A percentile compares a stretch with the other conserved stretches of the same genome.
Evolutionary conservation across 331 rosid genomes (phyloP).

Genomic region (Quercus phellos): DNA sequence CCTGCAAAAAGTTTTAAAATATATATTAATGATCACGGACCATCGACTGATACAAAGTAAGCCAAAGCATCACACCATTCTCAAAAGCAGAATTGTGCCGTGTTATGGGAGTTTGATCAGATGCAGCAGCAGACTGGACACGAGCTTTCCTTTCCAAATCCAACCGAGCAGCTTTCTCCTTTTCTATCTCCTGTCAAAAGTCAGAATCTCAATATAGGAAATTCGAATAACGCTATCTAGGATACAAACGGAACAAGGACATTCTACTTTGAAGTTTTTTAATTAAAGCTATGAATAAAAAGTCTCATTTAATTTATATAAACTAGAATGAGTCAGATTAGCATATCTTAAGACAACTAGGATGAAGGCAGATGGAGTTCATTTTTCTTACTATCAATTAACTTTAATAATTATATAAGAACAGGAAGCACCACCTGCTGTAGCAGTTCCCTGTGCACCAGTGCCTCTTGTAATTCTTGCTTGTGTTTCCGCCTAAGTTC

Average conservation of each 20-base stretch:
- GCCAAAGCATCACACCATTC: slow-evolving; percentile 56
- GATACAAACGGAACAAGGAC: neutral
- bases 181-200: slow-evolving; percentile 75
- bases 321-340: neutral
- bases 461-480: slow-evolving; percentile 84
- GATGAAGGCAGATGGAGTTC: neutral
- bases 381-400: neutral
- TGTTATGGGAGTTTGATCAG: slow-evolving; percentile 54
- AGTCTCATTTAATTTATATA: neutral
- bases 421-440: slow-evolving; percentile 70
- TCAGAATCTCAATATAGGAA: slow-evolving; percentile 21
- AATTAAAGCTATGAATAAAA: neutral
- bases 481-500: slow-evolving; percentile 78
- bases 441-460: slow-evolving; percentile 76
- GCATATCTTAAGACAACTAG: neutral
- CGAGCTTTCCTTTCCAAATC: slow-evolving; percentile 79
- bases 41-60: slow-evolving; percentile 11
- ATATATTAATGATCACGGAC: slow-evolving; percentile 22
- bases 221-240: slow-evolving; percentile 11
- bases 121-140: slow-evolving; percentile 37
- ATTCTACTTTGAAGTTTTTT: neutral
- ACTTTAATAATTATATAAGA: slow-evolving; percentile 6
- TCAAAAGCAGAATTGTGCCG: slow-evolving; percentile 63
- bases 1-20: slow-evolving; percentile 42
- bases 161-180: slow-evolving; percentile 81